Evolutionary conservation across 805 yeast genomes (phyloP).

Genomic region (Starmerella powellii): DNA sequence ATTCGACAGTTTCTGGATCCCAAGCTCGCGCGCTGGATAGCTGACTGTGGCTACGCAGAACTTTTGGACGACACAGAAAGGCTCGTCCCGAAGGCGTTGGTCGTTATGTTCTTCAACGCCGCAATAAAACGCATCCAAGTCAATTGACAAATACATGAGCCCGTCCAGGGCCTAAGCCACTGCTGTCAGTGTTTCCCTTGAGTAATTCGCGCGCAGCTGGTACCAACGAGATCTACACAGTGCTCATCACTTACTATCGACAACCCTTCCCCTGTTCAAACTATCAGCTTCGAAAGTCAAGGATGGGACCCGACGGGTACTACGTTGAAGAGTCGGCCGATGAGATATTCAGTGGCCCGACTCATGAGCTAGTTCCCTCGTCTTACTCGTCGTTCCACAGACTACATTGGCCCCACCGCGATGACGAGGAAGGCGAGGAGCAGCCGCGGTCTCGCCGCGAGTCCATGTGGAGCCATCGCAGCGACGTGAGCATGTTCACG

Average conservation of each 20-base stretch:
- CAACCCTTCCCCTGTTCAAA: too few species aligned
- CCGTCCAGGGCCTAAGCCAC: too few species aligned
- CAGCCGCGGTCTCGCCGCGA: constrained; percentile 10
- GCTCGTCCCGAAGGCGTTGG: constrained; percentile 22
- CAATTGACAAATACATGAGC: constrained; percentile 23
- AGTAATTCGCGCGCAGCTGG: too few species aligned
- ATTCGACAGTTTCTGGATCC: constrained; percentile 23
- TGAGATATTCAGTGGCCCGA: constrained; percentile 63
- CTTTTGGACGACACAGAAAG: constrained; percentile 28
- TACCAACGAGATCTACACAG: too few species aligned
- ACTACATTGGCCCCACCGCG: constrained; percentile 21
- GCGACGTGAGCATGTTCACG: constrained; percentile 6
- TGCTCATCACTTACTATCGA: too few species aligned
- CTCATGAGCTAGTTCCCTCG: constrained; percentile 56
- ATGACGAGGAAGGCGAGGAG: constrained; percentile 13
- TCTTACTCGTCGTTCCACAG: constrained; percentile 59
- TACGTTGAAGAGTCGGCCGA: constrained; percentile 27
- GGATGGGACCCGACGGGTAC: constrained; percentile 22
- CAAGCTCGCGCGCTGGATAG: constrained; percentile 27
- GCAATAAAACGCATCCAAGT: constrained; percentile 30
- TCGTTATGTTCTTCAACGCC: constrained; percentile 27
- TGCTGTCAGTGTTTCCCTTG: too few species aligned
- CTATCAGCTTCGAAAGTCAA: neutral
- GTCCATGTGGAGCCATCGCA: constrained; percentile 13
- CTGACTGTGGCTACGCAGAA: constrained; percentile 26